Conservation (phyloP, 78 protist genomes). For the Dictyostelium brefeldianum region DNA sequence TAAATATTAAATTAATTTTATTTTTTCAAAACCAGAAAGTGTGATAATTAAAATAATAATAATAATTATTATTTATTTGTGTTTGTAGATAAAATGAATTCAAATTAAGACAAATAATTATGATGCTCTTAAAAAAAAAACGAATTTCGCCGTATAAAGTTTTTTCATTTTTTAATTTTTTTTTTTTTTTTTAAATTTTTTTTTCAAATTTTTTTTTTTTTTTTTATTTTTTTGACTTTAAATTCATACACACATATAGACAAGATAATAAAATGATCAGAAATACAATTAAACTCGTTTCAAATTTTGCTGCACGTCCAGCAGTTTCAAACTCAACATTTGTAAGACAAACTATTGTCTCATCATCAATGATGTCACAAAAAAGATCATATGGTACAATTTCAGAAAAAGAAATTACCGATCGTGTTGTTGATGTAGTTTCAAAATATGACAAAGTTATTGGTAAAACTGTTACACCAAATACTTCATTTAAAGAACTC, state of each 20-base stretch:
- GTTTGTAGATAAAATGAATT: too few species aligned
- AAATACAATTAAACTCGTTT: constrained; percentile 14
- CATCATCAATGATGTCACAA: neutral
- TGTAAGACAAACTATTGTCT: neutral
- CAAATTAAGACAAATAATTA: too few species aligned
- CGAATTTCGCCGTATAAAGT: neutral
- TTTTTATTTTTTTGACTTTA: neutral
- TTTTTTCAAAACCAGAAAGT: too few species aligned
- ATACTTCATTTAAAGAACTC: constrained; percentile 93
- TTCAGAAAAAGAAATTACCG: constrained; percentile 81
- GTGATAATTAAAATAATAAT: too few species aligned
- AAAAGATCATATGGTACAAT: constrained; percentile 41
- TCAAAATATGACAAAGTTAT: constrained; percentile 90
- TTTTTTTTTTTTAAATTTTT: constrained; percentile 3
- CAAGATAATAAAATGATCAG: constrained; percentile 7
- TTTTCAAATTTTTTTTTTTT: neutral
- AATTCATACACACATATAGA: neutral
- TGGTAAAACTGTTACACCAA: constrained; percentile 85
- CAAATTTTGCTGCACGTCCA: neutral
- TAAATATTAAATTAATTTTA: too few species aligned
- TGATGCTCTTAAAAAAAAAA: too few species aligned
- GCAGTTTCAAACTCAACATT: neutral
- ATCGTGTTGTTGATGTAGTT: constrained; percentile 90
- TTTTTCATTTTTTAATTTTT: neutral
- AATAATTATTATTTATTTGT: too few species aligned